Percentiles rank a stretch among this genome's conserved stretches.
Evolutionary conservation across 83 land plant genomes (phyloP).

Genomic region (Thuja plicata): DNA sequence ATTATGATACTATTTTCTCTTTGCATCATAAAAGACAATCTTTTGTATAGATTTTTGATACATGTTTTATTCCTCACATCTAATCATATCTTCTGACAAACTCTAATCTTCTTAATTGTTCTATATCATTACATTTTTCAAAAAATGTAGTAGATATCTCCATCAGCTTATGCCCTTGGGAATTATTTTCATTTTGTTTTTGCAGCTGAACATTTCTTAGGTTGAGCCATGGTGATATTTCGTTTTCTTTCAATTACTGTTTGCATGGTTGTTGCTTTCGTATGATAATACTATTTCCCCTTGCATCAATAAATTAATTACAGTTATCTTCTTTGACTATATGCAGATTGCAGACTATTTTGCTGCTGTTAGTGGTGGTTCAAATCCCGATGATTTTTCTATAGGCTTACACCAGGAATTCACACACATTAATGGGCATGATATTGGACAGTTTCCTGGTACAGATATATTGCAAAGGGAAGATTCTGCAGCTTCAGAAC

Average conservation of each 20-base stretch:
- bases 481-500: conserved; percentile 11
- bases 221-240: not conserved
- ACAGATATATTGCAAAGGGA: conserved; percentile 11
- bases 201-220: not conserved
- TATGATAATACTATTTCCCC: not conserved
- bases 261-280: not conserved
- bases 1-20: not conserved
- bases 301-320: not conserved
- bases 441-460: conserved; percentile 80
- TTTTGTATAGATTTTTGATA: not conserved
- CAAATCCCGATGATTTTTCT: conserved; percentile 51
- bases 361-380: conserved; percentile 37
- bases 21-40: not conserved
- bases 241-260: not conserved
- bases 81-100: not conserved
- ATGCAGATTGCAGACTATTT: conserved; percentile 67
- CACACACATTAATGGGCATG: conserved; percentile 53
- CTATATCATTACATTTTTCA: not conserved
- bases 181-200: not conserved
- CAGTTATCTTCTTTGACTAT: not conserved
- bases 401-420: conserved; percentile 63
- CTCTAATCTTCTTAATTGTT: conserved; percentile 1
- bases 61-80: not conserved
- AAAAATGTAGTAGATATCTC: not conserved
- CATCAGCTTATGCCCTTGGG: not conserved